Evolutionary conservation across 2,329 filamentous ascomycete genomes (phyloP), one percentile per base, ranked within the genome.

Genomic region (Monosporascus ibericus): DNA sequence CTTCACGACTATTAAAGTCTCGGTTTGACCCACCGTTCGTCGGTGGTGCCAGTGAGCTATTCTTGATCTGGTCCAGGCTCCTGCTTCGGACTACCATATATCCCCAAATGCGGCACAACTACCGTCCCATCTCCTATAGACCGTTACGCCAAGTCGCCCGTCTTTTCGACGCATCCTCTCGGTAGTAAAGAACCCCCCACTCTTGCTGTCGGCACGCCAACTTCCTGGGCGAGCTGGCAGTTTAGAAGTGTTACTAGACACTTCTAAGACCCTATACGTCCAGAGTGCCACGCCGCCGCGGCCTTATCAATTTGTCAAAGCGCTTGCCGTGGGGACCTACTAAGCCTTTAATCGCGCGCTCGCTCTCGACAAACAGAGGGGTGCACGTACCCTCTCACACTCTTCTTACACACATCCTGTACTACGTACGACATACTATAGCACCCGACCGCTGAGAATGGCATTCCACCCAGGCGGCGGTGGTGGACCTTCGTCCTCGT

Each of bases 231-330:
- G 39, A 48, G 30, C 9, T 18, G n/a, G 38, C 44, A 22, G 49
- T 42, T 50, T 42, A 51, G 37, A 51, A 53, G 58, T 59, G 60
- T 63, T 63, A 62, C 47, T 60, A 62, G 61, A 62, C 61, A 62
- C 60, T 54, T 47, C 15, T 18, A 52, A 44, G 44, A 38, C 24
- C 24, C 48, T 38, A 46, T 34, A 30, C 27, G 20, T 30, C n/a
- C n/a, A 40, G 38, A 49, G 52, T 50, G 48, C 52, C 37, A 30
- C 49, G 36, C 42, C 47, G 46, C 25, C 49, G 36, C 40, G 11
- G 42, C 48, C 42, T 47, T 46, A 22, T 14, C 38, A 40, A n/a
- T 34, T 34, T 34, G 30, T 34, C 30, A 11, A 34, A 34, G 3
- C 30, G 9, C 11, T 34, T 34, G 38, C 38, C 38, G 17, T 40